phyloP scores from a whole-genome alignment of 2,329 filamentous ascomycete species.

The Immersiporthe knoxdaviesiana region DNA sequence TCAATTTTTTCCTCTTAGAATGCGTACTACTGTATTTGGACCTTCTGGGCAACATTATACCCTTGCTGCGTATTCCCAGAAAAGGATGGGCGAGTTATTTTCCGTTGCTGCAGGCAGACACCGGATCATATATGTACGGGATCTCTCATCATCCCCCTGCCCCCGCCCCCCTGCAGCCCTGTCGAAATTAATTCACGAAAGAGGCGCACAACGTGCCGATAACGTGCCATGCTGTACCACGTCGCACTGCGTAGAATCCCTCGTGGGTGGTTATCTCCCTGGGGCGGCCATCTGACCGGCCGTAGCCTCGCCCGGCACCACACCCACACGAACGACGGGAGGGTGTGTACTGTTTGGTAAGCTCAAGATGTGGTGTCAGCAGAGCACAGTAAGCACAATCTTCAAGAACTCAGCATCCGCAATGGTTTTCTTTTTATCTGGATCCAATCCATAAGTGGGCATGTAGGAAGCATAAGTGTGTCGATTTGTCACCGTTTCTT shows the following conservation, averaged over 20 bases:
- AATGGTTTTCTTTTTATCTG: neutral
- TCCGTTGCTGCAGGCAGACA: neutral
- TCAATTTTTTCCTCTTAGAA: neutral
- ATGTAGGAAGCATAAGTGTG: neutral
- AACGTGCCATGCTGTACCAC: neutral
- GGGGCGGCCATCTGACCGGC: neutral
- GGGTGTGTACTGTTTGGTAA: neutral
- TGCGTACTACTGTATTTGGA: neutral
- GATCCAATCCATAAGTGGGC: neutral
- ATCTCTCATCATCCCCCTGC: neutral
- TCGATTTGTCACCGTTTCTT: neutral
- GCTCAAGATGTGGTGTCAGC: neutral
- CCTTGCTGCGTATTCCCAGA: constrained; percentile 4
- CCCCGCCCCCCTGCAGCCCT: constrained; percentile 4
- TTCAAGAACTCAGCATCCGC: neutral
- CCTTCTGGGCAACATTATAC: constrained; percentile 12
- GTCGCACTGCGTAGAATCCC: neutral
- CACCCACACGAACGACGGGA: neutral
- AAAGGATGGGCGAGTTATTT: neutral
- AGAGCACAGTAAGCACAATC: constrained; percentile 3
- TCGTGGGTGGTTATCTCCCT: neutral
- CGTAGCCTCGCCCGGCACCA: neutral
- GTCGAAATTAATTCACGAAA: neutral
- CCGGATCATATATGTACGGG: neutral
- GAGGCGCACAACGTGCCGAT: neutral